Base-by-base conservation (phyloP, 225 moss, liverwort and hornwort species). In the Ulota crispa region DNA sequence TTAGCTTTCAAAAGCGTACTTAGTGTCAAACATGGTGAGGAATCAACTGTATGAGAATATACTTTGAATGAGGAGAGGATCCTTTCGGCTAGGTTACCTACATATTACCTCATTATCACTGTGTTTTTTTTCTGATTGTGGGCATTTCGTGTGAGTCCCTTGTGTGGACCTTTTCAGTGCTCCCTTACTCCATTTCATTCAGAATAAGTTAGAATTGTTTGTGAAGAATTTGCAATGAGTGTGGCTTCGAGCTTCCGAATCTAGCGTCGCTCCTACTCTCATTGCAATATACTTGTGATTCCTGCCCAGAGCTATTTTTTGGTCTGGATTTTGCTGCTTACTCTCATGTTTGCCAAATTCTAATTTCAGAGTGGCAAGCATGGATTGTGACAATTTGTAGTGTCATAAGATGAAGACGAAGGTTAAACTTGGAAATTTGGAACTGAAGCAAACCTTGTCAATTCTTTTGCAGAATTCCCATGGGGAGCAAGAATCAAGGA, bases 391-490 rank as follows among this genome's bases (percentile, higher is more conserved):
- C 15, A 5, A 12, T 60, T 12, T 11, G 20, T 19, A 74, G 28
- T 42, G 16, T 45, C 47, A 32, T 9, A 47, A 5, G 31, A 14
- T n/a, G n/a, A 32, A 15, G 31, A 14, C 32, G n/a, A 32, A 15
- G n/a, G 5, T 31, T 23, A 34, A 2, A 34, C 9, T 32, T 4
- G 23, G 18, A 15, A 27, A 57, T 12, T 28, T 41, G 53, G 72
- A 54, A n/a, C 65, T 76, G 3, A 86, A 66, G 50, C 30, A 12
- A 32, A 21, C 16, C 75, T 30, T 13, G 1, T 50, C 6, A 24
- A 9, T 24, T 67, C 26, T 61, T 39, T 60, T 85, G 85, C 89
- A 89, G 89, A 76, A 57, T 15, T 56, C 65, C 18, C 61, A 78
- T 37, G 83, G 21, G 31, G 78, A 70, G 62, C 71, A 68, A 34